Evolutionary conservation across 768 basidiomycete genomes (phyloP).

Genomic region (Russula foetens): DNA sequence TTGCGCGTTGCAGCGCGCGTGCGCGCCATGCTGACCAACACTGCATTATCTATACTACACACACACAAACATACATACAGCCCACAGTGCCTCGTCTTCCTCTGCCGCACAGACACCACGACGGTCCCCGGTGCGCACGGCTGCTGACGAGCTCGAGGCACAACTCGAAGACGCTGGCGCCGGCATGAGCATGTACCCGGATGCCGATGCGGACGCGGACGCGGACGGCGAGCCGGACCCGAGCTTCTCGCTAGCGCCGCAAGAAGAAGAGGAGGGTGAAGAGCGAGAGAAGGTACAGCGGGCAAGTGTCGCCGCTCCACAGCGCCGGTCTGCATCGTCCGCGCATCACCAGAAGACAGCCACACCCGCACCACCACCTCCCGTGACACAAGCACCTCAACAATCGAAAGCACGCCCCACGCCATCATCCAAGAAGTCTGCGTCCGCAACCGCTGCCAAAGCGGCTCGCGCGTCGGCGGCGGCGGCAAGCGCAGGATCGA

Average conservation of each 20-base stretch:
- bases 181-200: constrained; percentile 14
- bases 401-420: constrained; percentile 1
- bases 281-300: neutral
- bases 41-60: no score
- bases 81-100: neutral
- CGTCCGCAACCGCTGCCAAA: constrained; percentile 16
- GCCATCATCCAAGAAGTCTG: constrained; percentile 15
- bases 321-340: neutral
- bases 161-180: constrained; percentile 18
- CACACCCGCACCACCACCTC: neutral
- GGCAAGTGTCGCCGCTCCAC: neutral
- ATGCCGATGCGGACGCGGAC: constrained; percentile 32
- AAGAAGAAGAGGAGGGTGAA: neutral
- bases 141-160: constrained; percentile 23
- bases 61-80: no score
- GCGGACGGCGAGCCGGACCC: constrained; percentile 28
- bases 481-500: neutral
- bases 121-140: constrained; percentile 6
- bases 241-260: neutral
- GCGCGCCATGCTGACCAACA: neutral
- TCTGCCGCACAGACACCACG: constrained; percentile 6
- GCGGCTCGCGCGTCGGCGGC: constrained; percentile 3
- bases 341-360: constrained; percentile 1
- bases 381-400: neutral
- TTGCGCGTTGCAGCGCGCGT: neutral